Conservation (phyloP, 148 eudicot genomes). For the Fagopyrum esculentum region DNA sequence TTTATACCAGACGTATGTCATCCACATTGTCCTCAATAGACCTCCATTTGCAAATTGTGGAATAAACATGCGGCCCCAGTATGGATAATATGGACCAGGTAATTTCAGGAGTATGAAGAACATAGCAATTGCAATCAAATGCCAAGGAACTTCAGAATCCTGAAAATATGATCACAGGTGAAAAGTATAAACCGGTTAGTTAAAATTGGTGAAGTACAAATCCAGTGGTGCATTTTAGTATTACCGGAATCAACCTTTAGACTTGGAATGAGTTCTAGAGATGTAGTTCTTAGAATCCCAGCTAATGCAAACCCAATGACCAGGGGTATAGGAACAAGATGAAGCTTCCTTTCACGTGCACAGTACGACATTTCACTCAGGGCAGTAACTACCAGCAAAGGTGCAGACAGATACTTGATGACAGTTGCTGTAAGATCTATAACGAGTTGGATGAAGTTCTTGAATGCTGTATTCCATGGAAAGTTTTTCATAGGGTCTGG, state of each 20-base stretch:
- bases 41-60: conserved; percentile 87
- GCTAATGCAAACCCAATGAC: conserved; percentile 55
- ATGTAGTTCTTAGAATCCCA: conserved; percentile 45
- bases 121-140: conserved; percentile 44
- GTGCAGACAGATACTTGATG: conserved; percentile 48
- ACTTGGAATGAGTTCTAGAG: conserved; percentile 46
- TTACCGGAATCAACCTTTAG: conserved; percentile 40
- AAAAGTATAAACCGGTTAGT: background rate
- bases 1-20: conserved; percentile 43
- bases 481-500: conserved; percentile 67
- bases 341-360: conserved; percentile 68
- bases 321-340: conserved; percentile 49
- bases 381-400: conserved; percentile 56
- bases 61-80: conserved; percentile 72
- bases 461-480: conserved; percentile 61
- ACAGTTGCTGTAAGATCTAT: conserved; percentile 46
- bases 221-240: background rate
- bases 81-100: conserved; percentile 79
- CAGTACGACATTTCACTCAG: conserved; percentile 81
- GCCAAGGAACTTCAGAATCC: conserved; percentile 83
- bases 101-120: conserved; percentile 60
- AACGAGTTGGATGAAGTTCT: conserved; percentile 52
- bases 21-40: conserved; percentile 50
- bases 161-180: conserved; percentile 20
- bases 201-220: background rate